A percentile compares a stretch with the other conserved stretches of the same genome.
Evolutionary conservation across 441 rosid genomes (phyloP).

Genomic region (Biscutella auriculata): DNA sequence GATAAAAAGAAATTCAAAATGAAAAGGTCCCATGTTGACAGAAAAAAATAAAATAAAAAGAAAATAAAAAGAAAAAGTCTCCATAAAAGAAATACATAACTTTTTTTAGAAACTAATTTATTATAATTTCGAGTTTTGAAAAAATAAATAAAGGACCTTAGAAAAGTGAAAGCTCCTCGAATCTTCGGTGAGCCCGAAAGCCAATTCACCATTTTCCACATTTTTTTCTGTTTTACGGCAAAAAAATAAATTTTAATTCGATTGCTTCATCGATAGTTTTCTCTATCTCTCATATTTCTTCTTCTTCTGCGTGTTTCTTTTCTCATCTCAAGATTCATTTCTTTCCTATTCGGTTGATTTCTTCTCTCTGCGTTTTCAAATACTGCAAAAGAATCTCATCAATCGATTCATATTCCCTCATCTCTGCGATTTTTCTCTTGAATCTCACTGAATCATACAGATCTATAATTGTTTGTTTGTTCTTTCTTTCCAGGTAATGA

Average conservation of each 20-base stretch:
- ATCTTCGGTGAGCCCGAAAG: too few species aligned
- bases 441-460: neutral
- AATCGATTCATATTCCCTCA: too few species aligned
- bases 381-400: neutral
- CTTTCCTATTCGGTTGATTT: neutral
- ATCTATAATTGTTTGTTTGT: neutral
- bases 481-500: neutral
- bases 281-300: neutral
- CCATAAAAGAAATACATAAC: too few species aligned
- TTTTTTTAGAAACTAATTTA: too few species aligned
- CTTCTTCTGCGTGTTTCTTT: neutral
- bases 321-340: slow-evolving; percentile 10
- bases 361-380: neutral
- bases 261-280: slow-evolving; percentile 3
- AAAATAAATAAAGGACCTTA: too few species aligned
- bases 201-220: neutral
- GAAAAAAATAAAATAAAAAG: too few species aligned
- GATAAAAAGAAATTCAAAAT: too few species aligned
- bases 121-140: too few species aligned
- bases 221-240: neutral
- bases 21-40: too few species aligned
- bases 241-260: neutral
- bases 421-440: neutral
- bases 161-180: too few species aligned
- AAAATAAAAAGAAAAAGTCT: too few species aligned